These are phyloP conservation scores for Xerocomus minutiporus DNA, from an alignment of 1,284 basidiomycete genomes.

Conservation along the genomic window DNA sequence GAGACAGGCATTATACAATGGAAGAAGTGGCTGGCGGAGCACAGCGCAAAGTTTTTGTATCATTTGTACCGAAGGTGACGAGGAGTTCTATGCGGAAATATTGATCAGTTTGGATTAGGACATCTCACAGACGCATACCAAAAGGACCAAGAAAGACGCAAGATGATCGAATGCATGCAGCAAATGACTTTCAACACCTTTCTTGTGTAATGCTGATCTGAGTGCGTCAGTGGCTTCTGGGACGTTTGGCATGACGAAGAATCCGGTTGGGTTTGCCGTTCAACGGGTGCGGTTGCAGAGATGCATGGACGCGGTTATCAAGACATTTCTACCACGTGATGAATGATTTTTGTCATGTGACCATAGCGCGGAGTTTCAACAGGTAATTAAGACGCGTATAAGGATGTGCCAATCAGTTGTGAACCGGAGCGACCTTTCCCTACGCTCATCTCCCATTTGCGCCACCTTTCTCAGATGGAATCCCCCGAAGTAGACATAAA, in stretches of 20 bases:
- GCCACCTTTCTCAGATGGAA: conserved; percentile 23
- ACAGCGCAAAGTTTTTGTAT: conserved; percentile 30
- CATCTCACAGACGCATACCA: conserved; percentile 25
- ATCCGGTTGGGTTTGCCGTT: not conserved
- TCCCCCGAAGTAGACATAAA: conserved; percentile 17
- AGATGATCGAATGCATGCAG: conserved; percentile 27
- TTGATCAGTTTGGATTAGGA: not conserved
- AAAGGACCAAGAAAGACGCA: conserved; percentile 30
- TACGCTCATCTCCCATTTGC: conserved; percentile 1
- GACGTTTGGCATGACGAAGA: conserved; percentile 21
- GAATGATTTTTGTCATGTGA: conserved; percentile 32
- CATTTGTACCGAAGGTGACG: conserved; percentile 28
- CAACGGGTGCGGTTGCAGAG: not conserved
- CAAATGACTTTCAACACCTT: conserved; percentile 15
- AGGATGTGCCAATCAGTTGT: not conserved
- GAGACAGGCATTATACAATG: conserved; percentile 35
- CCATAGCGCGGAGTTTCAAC: conserved; percentile 25
- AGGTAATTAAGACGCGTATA: conserved; percentile 9
- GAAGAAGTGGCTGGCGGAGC: conserved; percentile 35
- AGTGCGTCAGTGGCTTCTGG: conserved; percentile 23
- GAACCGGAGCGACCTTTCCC: conserved; percentile 5
- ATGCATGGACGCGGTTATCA: no score
- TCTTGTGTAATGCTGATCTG: conserved; percentile 16
- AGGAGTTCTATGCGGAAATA: conserved; percentile 29
- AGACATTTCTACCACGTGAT: conserved; percentile 20